These are phyloP conservation scores for Pulveroboletus sp. DNA, from an alignment of 768 basidiomycete species.

Conservation along the genomic window DNA sequence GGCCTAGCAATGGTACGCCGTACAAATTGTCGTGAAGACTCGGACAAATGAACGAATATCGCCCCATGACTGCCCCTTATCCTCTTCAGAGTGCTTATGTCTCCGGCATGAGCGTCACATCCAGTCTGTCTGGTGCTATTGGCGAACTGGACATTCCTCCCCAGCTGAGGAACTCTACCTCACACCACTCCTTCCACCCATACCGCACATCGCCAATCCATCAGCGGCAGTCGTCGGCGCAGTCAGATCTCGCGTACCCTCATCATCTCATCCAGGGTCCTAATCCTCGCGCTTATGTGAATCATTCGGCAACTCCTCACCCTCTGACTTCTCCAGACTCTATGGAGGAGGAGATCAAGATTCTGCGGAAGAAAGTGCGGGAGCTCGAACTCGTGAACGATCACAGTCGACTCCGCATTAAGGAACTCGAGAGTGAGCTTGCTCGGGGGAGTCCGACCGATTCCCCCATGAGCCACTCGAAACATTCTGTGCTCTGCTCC, in stretches of 20 bases:
- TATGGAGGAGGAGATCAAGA: slow-evolving; percentile 47
- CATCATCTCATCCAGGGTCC: slow-evolving; percentile 14
- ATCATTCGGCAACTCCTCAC: slow-evolving; percentile 15
- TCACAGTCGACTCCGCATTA: slow-evolving; percentile 43
- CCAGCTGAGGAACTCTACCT: slow-evolving; percentile 28
- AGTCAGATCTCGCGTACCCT: slow-evolving; percentile 18
- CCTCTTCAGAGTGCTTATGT: slow-evolving; percentile 32
- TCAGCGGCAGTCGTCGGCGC: slow-evolving; percentile 22
- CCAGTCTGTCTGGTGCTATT: slow-evolving; percentile 59
- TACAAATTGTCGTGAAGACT: slow-evolving; percentile 31
- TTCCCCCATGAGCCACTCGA: slow-evolving; percentile 19
- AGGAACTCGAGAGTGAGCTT: slow-evolving; percentile 45
- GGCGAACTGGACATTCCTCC: slow-evolving; percentile 45
- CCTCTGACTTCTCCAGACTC: slow-evolving; percentile 15
- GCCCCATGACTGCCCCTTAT: slow-evolving; percentile 28
- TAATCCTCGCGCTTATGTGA: slow-evolving; percentile 18
- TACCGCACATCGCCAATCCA: slow-evolving; percentile 21
- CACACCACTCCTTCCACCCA: slow-evolving; percentile 24
- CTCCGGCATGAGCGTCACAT: slow-evolving; percentile 42
- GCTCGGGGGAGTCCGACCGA: slow-evolving; percentile 28
- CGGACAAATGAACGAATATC: slow-evolving; percentile 39
- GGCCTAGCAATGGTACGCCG: slow-evolving; percentile 23
- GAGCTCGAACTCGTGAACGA: slow-evolving; percentile 62
- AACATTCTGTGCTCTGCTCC: slow-evolving; percentile 8
- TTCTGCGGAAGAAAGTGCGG: slow-evolving; percentile 51